Base-by-base conservation (phyloP, 176 grass and related monocot species). In the Aegilops tauschii region DNA sequence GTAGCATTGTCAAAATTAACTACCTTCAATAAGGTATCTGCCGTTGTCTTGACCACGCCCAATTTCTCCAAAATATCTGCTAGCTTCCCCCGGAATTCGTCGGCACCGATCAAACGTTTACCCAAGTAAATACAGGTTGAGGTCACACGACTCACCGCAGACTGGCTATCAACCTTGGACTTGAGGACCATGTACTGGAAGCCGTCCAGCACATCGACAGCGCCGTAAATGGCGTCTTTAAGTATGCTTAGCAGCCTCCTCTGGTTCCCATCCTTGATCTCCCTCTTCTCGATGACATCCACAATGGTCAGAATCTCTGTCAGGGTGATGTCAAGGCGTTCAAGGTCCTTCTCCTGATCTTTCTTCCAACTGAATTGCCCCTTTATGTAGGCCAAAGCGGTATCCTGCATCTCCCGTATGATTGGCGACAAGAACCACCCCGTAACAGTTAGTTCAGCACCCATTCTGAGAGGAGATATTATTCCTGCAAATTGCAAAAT, bases 391-490 rank as follows among this genome's bases (percentile, higher is more conserved):
- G 93, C 88, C 30, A 77, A 42, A 12, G 86, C 90, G 6, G 63
- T 84, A 49, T 89, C 83, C 4, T 86, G 69, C 88, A 91, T 92
- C 35, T 88, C 79, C 73, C 90, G 71, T 67, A 92, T 91, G 45
- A 93, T 89, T 28, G 93, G 93, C 4, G 88, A 87, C 36, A 91
- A 81, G 27, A 95, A 61, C 90, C 93, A 95, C 81, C 90, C 90
- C 0, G 81, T 81, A 47, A 90, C 78, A 56, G 50, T 21, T 69
- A 92, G 23, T 73, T 89, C 90, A 32, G 83, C 42, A 1, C 75
- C 87, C 87, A 84, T 88, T 39, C 61, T 50, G 37, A 30, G 61
- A 32, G 56, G 3, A 79, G 30, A 8, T 18, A 29, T 8, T 20
- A 13, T 80, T 72, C 80, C 81, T 78, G 65, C 5, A 49, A 13